A percentile compares a stretch with the other conserved stretches of the same genome.
Conservation (phyloP, 31 red algal genomes). For the Pterothamnion heteromorphum region DNA sequence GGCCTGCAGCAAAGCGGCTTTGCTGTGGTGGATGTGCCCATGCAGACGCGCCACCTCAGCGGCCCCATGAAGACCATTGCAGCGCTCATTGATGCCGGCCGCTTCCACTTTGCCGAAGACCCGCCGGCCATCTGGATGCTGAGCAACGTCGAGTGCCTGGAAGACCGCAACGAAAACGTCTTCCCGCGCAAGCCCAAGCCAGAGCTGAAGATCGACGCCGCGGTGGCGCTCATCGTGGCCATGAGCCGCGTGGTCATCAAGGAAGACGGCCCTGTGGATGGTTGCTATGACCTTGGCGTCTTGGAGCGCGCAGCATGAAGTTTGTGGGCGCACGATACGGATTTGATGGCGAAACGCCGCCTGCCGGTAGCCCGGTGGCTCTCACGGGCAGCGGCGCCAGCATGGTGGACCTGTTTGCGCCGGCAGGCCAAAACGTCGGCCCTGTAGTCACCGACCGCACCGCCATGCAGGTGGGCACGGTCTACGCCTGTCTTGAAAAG, state of each 20-base stretch:
- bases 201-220: constrained; percentile 16
- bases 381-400: too few relatives aligned
- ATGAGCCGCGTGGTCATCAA: background rate
- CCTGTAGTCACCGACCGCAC: too few relatives aligned
- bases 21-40: background rate
- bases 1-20: too few relatives aligned
- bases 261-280: background rate
- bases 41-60: background rate
- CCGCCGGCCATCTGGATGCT: background rate
- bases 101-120: background rate
- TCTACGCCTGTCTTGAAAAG: too few relatives aligned
- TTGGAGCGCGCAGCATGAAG: background rate
- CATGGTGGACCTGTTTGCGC: too few relatives aligned
- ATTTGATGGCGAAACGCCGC: too few relatives aligned
- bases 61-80: background rate
- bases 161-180: background rate
- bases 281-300: background rate
- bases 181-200: constrained; percentile 1
- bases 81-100: background rate
- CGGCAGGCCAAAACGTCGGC: too few relatives aligned
- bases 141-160: background rate
- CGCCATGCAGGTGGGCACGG: too few relatives aligned
- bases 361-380: too few relatives aligned
- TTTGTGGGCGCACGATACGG: background rate
- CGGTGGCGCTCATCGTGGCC: background rate